Conservation (phyloP, 2,329 filamentous ascomycete species). For the Cladosporium austrohemisphaericum region DNA sequence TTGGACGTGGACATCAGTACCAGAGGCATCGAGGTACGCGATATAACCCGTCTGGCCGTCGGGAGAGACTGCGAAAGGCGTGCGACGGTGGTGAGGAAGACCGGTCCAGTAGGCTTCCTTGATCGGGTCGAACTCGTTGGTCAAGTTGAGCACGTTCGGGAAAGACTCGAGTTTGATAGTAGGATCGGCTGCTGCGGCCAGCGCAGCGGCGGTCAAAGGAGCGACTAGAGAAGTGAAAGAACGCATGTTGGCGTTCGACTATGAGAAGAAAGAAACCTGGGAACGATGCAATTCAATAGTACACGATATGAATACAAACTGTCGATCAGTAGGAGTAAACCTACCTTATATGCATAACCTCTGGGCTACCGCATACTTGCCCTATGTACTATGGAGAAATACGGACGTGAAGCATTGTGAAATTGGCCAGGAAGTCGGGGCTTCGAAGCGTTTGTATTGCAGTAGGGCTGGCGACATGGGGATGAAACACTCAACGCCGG, state of each 20-base stretch:
- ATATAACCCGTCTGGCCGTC: conserved; percentile 57
- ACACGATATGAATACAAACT: background rate
- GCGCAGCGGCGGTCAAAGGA: conserved; percentile 26
- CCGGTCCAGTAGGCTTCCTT: conserved; percentile 60
- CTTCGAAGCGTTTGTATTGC: background rate
- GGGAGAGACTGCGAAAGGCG: conserved; percentile 60
- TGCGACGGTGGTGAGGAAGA: conserved; percentile 58
- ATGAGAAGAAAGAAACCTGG: background rate
- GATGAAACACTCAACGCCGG: too few species aligned
- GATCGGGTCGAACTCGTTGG: conserved; percentile 53
- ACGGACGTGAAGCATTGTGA: background rate
- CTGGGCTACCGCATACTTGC: background rate
- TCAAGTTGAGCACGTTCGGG: conserved; percentile 46
- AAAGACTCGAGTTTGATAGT: conserved; percentile 42
- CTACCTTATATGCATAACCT: background rate
- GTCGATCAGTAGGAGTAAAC: background rate
- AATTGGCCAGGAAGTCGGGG: conserved; percentile 2
- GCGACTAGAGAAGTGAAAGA: conserved; percentile 19
- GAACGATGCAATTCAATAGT: background rate
- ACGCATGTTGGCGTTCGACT: conserved; percentile 14
- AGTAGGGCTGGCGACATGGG: conserved; percentile 1
- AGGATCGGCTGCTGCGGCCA: conserved; percentile 35
- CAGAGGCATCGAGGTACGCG: conserved; percentile 57
- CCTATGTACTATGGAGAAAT: conserved; percentile 2
- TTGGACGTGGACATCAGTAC: conserved; percentile 56